phyloP scores from a whole-genome alignment of 2,329 filamentous ascomycete species.

The Microcyclospora pomicola region DNA sequence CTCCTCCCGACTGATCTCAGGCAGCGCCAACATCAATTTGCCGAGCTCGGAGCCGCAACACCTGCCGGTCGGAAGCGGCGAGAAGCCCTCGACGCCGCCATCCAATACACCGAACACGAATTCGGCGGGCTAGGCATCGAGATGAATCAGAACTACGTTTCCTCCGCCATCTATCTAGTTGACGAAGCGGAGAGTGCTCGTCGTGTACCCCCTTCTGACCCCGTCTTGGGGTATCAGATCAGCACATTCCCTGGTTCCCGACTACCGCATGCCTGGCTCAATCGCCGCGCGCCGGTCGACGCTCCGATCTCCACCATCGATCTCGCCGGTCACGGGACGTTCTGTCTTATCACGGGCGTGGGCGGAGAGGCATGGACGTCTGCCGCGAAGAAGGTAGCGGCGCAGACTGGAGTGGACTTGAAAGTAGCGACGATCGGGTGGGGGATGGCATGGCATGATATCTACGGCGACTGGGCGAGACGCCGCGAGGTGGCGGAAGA shows the following conservation, averaged over 20 bases:
- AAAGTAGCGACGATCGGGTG: constrained; percentile 41
- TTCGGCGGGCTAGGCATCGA: constrained; percentile 45
- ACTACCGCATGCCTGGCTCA: constrained; percentile 52
- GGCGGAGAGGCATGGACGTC: constrained; percentile 42
- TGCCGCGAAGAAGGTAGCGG: constrained; percentile 31
- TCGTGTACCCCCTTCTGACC: constrained; percentile 11
- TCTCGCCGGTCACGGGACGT: constrained; percentile 42
- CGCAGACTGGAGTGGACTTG: constrained; percentile 33
- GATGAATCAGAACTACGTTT: constrained; percentile 45
- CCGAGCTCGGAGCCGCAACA: constrained; percentile 16
- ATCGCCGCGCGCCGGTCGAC: constrained; percentile 28
- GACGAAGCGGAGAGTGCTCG: constrained; percentile 14
- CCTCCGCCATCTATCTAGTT: constrained; percentile 22
- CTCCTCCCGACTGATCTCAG: constrained; percentile 13
- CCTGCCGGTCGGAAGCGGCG: constrained; percentile 26
- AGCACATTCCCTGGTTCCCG: constrained; percentile 45
- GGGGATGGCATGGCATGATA: constrained; percentile 46
- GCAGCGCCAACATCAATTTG: constrained; percentile 17
- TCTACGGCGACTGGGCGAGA: constrained; percentile 46
- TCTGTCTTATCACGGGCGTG: constrained; percentile 33
- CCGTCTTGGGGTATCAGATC: constrained; percentile 14
- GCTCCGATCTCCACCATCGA: constrained; percentile 44
- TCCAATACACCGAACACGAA: constrained; percentile 21
- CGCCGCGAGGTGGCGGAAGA: constrained; percentile 42
- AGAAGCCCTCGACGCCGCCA: constrained; percentile 15